Base-by-base conservation (phyloP, 2,329 filamentous ascomycete species). In the Bipolaris bicolor region DNA sequence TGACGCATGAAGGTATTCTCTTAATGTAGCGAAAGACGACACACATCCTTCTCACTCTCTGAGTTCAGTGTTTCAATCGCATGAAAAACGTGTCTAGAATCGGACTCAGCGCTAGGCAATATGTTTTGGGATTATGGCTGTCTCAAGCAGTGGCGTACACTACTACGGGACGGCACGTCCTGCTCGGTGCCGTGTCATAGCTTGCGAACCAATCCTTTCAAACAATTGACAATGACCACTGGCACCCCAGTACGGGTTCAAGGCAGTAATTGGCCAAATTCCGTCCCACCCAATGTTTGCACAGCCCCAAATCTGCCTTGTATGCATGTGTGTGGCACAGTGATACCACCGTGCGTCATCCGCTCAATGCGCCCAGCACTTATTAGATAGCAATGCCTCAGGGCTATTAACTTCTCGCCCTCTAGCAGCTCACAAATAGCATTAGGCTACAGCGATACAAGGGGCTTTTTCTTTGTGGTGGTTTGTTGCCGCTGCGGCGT, bases 1-100 rank as follows among this genome's bases (percentile, higher is more conserved):
- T 61, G 34, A 20, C 61, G 56, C 29, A 41, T 44, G 10, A 18
- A 49, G n/a, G 50, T 50, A n/a, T 26, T 15, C 40, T 26, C 20
- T 43, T 9, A 5, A 43, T 7, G 6, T 5, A 22, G 40, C 6
- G 11, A n/a, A 26, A 3, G n/a, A n/a, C 40, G 40, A 43, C 20
- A 26, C 13, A 7, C n/a, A n/a, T 24, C 11, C 11, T 20, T 10
- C 20, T 43, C 3, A 13, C 5, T 24, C 24, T 15, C 6, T 43
- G 20, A 22, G n/a, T 9, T 3, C 3, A 7, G 40, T 43, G 22
- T 24, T 18, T 3, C 20, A 7, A 3, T 15, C 13, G 22, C 13
- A 22, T 43, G 22, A 26, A 13, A 9, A n/a, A 22, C 5, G n/a
- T 10, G 7, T 18, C 11, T 15, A 15, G 13, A 20, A 22, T 41